Base-by-base conservation (phyloP, 495 filamentous ascomycete genomes). In the Neurospora sp. region DNA sequence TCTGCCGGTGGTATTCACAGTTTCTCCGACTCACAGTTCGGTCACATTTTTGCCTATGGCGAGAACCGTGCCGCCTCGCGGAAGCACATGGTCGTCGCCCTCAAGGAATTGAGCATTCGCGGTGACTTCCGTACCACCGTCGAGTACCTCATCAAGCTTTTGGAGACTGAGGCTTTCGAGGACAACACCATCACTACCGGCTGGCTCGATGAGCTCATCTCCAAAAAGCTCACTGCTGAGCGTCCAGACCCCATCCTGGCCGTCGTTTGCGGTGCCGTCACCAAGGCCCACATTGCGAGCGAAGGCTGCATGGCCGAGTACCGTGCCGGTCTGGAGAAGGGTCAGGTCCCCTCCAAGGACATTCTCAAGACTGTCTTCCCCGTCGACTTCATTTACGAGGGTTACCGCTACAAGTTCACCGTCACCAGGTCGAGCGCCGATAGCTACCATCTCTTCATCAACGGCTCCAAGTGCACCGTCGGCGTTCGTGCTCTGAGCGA, bases 101-200 rank as follows among this genome's bases (percentile, higher is more conserved):
- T 99, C 77, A 99, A 99, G 86, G 96, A 99, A 84, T 83, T 99
- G 78, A 98, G 94, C 84, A 99, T 99, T 85, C 96, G 96, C 83
- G 96, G 96, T 86, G 96, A 99, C 81, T 99, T 99, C 87, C 87
- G 95, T 77, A 98, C 95, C 59, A 99, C 96, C 8, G 94, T 99
- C 47, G 96, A 99, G 81, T 99, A 99, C 83, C 88, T 99, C 68
- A 98, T 99, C 82, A 99, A 99, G 85, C 89, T 99, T 69, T 89
- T 99, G 47, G 95, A 99, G 83, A 99, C 96, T 0, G 94, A 97
- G 42, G 96, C 96, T 59, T 99, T 99, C 82, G 95, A 98, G 82
- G 93, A 94, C 71, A 99, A 99, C 85, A 99, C 95, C 65, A 99
- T 99, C 81, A 98, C 96, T 10, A 99, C 96, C 27, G 96, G 94